These are phyloP conservation scores for Viridothelium virens DNA, from an alignment of 495 filamentous ascomycete species.

Conservation along the genomic window DNA sequence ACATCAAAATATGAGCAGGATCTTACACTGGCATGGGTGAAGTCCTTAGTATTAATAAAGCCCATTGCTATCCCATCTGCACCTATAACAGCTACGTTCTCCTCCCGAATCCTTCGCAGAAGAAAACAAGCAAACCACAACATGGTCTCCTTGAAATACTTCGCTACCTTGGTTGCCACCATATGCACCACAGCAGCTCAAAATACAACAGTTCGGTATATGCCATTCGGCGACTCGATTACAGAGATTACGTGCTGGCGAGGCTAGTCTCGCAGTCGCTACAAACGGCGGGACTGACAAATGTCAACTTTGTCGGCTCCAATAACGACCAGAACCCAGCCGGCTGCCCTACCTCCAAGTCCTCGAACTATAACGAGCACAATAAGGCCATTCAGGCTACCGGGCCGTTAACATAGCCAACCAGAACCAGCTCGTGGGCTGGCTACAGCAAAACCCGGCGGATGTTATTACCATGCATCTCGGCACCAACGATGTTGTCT, in stretches of 20 bases:
- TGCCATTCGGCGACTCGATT: slow-evolving; percentile 48
- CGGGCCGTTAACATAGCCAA: slow-evolving; percentile 44
- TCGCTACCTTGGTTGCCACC: not conserved
- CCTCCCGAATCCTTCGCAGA: not conserved
- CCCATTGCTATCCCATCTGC: not conserved
- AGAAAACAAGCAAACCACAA: not conserved
- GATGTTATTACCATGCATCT: slow-evolving; percentile 48
- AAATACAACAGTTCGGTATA: slow-evolving; percentile 29
- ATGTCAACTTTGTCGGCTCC: slow-evolving; percentile 45
- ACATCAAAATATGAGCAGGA: not conserved
- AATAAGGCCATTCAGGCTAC: slow-evolving; percentile 49
- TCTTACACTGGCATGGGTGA: not conserved
- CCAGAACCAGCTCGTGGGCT: slow-evolving; percentile 42
- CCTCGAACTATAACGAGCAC: slow-evolving; percentile 44
- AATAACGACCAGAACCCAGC: slow-evolving; percentile 27
- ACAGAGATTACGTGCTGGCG: slow-evolving; percentile 46
- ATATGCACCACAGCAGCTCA: slow-evolving; percentile 12
- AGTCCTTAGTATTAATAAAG: not conserved
- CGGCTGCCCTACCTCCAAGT: slow-evolving; percentile 34
- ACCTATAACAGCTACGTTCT: not conserved
- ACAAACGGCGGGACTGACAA: slow-evolving; percentile 36
- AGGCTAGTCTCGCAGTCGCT: slow-evolving; percentile 40
- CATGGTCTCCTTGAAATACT: not conserved
- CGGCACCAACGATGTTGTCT: slow-evolving; percentile 47
- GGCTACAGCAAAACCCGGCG: slow-evolving; percentile 42